These are phyloP conservation scores for Glebionis coronaria DNA, from an alignment of 129 eudicot species.

Conservation along the genomic window DNA sequence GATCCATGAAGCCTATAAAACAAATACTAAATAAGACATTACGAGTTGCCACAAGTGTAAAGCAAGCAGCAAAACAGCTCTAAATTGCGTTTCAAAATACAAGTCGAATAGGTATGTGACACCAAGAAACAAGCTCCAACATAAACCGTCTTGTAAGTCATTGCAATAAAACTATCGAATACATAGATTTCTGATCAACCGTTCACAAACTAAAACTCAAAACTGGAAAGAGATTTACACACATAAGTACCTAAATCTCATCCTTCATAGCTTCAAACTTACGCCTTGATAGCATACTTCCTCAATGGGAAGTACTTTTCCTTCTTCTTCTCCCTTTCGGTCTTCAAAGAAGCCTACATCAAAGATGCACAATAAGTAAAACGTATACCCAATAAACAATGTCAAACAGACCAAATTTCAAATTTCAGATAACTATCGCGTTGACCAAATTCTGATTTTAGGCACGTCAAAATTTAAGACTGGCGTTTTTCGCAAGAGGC, in stretches of 20 bases:
- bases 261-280: constrained; percentile 16
- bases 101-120: constrained; percentile 12
- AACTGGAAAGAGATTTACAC: constrained; percentile 29
- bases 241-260: constrained; percentile 16
- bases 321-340: constrained; percentile 60
- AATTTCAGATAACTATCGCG: too few species aligned
- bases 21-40: neutral
- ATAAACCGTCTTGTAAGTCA: constrained; percentile 19
- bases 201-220: constrained; percentile 17
- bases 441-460: too few species aligned
- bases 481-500: too few species aligned
- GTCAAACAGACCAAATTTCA: too few species aligned
- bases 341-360: constrained; percentile 61
- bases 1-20: neutral
- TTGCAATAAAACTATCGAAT: constrained; percentile 19
- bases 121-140: neutral
- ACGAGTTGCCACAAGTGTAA: neutral
- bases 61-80: constrained; percentile 15
- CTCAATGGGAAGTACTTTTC: constrained; percentile 69
- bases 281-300: constrained; percentile 67
- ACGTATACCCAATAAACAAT: neutral
- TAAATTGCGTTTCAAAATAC: neutral
- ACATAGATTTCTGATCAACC: constrained; percentile 18
- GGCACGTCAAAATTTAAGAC: too few species aligned
- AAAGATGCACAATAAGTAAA: neutral